Base-by-base conservation (phyloP, 305 asterid genomes). In the Fraxinus angustifolia region DNA sequence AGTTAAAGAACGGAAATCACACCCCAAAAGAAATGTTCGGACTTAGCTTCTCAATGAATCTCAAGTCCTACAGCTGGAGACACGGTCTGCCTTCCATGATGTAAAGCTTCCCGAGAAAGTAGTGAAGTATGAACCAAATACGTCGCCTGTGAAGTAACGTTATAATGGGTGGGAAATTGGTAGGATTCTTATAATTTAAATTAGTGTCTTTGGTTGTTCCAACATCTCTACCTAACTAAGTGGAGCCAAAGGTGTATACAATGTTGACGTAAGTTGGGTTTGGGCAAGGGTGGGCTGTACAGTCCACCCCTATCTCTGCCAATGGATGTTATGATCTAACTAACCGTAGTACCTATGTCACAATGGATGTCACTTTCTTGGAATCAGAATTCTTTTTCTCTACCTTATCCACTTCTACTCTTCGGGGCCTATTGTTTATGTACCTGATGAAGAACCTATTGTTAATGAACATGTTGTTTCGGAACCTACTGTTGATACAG, bases 1-100 rank as follows among this genome's bases (percentile, higher is more conserved):
- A 97, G 38, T 83, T 94, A 19, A 88, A 79, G 78, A 93, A 88
- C 36, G 86, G 88, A 36, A 90, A 87, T 30, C 85, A 84, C 62
- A 90, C 91, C 5, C 91, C 92, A 8, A 91, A 90, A 58, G 97
- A 90, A 79, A 91, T 92, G 91, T 92, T 94, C 73, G 98, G 96
- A 75, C 97, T 96, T 34, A 96, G 87, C 90, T 88, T 94, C 87
- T 79, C 90, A 2, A 72, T 77, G 33, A 89, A 78, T 42, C n/a
- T 85, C 73, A 89, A 85, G 83, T 78, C 93, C 67, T 88, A 80
- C 87, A 87, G 88, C 88, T 90, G 97, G 96, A 88, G 84, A 82
- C 82, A 87, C 85, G 86, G 89, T 79, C 75, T 87, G 85, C 88
- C 92, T 84, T 83, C 85, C 83, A 76, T 87, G 81, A 87, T 84